These are phyloP conservation scores for Candida coquimbonensis DNA, from an alignment of 805 yeast genomes.

Conservation along the genomic window DNA sequence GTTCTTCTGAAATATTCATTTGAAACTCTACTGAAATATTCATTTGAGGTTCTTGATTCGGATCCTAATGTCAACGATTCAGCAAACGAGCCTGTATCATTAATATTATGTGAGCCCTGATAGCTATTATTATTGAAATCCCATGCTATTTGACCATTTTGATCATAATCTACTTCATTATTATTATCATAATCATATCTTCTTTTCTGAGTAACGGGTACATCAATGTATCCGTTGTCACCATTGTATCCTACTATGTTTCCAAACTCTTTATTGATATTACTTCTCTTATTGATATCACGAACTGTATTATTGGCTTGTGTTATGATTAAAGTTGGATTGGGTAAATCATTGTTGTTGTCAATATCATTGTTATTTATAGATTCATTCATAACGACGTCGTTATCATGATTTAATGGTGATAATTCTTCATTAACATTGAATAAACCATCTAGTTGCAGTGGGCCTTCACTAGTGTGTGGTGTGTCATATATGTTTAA, in stretches of 20 bases:
- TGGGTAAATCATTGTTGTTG: background rate
- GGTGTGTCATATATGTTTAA: too few species aligned
- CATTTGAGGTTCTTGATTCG: conserved; percentile 25
- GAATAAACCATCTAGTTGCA: background rate
- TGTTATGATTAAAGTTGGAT: background rate
- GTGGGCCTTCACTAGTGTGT: background rate
- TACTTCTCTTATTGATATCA: background rate
- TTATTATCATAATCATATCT: background rate
- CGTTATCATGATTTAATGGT: background rate
- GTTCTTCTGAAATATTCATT: conserved; percentile 33
- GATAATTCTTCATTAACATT: background rate
- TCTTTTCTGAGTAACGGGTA: conserved; percentile 1
- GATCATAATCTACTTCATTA: too few species aligned
- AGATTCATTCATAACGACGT: background rate
- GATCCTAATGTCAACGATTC: conserved; percentile 20
- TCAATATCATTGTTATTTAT: background rate
- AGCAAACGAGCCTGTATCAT: conserved; percentile 7
- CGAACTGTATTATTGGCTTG: background rate
- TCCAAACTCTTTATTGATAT: background rate
- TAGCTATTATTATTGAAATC: background rate
- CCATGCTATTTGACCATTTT: background rate
- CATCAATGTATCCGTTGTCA: conserved; percentile 4
- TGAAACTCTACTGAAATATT: conserved; percentile 21
- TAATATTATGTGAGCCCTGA: background rate
- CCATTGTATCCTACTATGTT: conserved; percentile 1